phyloP scores from a whole-genome alignment of 768 basidiomycete species.

The Russula brevipes region DNA sequence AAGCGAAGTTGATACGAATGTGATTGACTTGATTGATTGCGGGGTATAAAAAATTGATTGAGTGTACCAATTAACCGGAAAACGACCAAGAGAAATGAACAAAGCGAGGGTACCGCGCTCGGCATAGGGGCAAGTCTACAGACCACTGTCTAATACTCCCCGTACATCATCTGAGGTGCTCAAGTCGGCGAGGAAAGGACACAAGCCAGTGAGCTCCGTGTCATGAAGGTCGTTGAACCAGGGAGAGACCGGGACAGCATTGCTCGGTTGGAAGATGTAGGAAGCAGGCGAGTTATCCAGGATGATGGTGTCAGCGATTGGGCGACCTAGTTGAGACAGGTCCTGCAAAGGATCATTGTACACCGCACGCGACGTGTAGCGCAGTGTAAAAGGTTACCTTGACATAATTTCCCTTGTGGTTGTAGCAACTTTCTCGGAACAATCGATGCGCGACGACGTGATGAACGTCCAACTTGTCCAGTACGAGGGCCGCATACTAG shows the following conservation, averaged over 20 bases:
- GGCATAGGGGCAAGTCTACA: conserved; percentile 37
- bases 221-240: conserved; percentile 99
- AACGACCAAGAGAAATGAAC: conserved; percentile 22
- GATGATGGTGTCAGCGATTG: conserved; percentile 91
- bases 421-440: conserved; percentile 98
- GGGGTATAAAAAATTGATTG: conserved; percentile 27
- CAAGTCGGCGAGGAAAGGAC: conserved; percentile 91
- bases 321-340: conserved; percentile 92
- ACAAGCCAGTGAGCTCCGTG: conserved; percentile 91
- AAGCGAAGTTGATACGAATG: conserved; percentile 22
- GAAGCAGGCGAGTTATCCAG: conserved; percentile 98
- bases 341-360: conserved; percentile 49
- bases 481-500: conserved; percentile 96
- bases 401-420: conserved; percentile 98
- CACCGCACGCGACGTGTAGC: not conserved
- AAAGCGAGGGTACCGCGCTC: conserved; percentile 15
- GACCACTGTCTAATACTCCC: conserved; percentile 82
- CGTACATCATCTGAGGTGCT: conserved; percentile 82
- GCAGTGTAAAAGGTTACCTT: conserved; percentile 53
- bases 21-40: conserved; percentile 26
- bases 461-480: conserved; percentile 93
- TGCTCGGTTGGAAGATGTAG: conserved; percentile 99
- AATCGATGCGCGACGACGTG: conserved; percentile 90
- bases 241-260: conserved; percentile 96
- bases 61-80: conserved; percentile 27